Percentiles rank a stretch among this genome's conserved stretches.
Evolutionary conservation across 768 basidiomycete species (phyloP).

Genomic region (Tylopilus intermedius): DNA sequence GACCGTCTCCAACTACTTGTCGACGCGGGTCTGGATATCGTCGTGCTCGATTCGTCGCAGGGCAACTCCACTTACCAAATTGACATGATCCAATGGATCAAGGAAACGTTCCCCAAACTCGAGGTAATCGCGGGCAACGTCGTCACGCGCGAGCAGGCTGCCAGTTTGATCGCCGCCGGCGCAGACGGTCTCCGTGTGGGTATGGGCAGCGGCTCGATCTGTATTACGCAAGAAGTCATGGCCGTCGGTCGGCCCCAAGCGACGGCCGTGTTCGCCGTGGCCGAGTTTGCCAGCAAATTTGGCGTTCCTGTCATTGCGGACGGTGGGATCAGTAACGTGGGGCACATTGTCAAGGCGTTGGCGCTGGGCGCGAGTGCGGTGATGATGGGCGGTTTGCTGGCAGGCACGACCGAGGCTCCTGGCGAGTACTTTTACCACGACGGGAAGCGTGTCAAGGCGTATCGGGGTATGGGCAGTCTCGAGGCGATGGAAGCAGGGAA

Average conservation of each 20-base stretch:
- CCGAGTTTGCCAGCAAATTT: slow-evolving; percentile 89
- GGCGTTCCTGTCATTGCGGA: slow-evolving; percentile 97
- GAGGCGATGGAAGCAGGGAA: slow-evolving; percentile 88
- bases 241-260: slow-evolving; percentile 98
- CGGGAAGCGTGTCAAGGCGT: slow-evolving; percentile 97
- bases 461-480: slow-evolving; percentile 96
- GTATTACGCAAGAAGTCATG: slow-evolving; percentile 99
- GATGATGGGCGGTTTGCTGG: slow-evolving; percentile 97
- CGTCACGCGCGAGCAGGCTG: slow-evolving; percentile 96
- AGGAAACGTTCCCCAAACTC: slow-evolving; percentile 74
- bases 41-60: slow-evolving; percentile 92
- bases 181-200: slow-evolving; percentile 95
- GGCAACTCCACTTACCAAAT: slow-evolving; percentile 92
- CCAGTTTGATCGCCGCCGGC: slow-evolving; percentile 86
- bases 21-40: slow-evolving; percentile 93
- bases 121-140: slow-evolving; percentile 98
- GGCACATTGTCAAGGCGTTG: slow-evolving; percentile 96
- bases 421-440: slow-evolving; percentile 99
- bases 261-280: slow-evolving; percentile 93
- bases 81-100: slow-evolving; percentile 95
- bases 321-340: slow-evolving; percentile 92
- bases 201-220: slow-evolving; percentile 98
- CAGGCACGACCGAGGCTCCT: slow-evolving; percentile 94
- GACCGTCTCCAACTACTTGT: slow-evolving; percentile 82
- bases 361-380: slow-evolving; percentile 91